These are phyloP conservation scores for Torulaspora maleeae DNA, from an alignment of 805 yeast species.

Conservation along the genomic window DNA sequence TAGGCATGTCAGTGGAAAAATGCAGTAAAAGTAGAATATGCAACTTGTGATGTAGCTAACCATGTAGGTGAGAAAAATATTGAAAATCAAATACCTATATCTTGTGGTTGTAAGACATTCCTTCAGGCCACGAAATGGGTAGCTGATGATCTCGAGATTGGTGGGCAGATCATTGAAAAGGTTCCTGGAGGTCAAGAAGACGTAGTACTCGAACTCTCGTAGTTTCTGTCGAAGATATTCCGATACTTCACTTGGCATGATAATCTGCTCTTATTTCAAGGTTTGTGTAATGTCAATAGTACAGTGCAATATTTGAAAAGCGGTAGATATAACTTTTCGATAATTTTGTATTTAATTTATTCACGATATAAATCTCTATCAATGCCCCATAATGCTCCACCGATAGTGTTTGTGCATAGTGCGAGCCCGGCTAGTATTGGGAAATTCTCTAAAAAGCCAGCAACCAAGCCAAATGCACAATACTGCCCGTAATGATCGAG, in stretches of 20 bases:
- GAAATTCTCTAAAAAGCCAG: conserved; percentile 27
- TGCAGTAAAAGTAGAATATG: conserved; percentile 6
- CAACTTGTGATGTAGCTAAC: conserved; percentile 1
- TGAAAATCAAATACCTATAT: conserved; percentile 6
- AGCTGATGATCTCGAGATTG: conserved; percentile 4
- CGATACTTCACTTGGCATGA: not conserved
- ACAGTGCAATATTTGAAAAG: not conserved
- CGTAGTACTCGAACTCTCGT: not conserved
- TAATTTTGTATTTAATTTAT: not conserved
- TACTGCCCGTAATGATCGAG: conserved; percentile 29
- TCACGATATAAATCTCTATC: conserved; percentile 12
- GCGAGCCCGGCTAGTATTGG: conserved; percentile 30
- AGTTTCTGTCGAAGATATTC: not conserved
- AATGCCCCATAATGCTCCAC: conserved; percentile 25
- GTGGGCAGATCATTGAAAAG: conserved; percentile 1
- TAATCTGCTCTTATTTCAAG: not conserved
- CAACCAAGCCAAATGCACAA: conserved; percentile 31
- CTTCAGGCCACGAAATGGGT: conserved; percentile 7
- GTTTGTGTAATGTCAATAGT: not conserved
- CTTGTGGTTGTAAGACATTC: conserved; percentile 7
- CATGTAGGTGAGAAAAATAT: conserved; percentile 5
- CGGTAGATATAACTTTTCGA: not conserved
- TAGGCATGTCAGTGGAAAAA: conserved; percentile 9
- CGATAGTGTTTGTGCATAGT: conserved; percentile 25
- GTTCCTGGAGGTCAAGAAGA: not conserved